Evolutionary conservation across 345 rosid species (phyloP), one percentile per base, ranked within the genome.

Genomic region (Hibiscus syriacus): DNA sequence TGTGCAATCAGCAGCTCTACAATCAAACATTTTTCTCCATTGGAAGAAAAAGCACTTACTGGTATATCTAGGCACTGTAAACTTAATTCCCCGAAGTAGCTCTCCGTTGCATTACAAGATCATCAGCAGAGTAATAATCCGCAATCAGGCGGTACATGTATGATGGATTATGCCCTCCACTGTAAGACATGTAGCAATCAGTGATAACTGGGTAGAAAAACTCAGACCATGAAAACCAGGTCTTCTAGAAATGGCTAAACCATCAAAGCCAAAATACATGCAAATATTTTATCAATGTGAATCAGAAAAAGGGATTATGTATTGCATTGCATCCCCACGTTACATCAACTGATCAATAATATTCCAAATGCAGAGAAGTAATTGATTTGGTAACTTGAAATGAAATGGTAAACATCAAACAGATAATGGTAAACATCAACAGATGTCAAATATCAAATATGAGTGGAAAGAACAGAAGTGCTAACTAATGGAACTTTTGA

Each of bases 81-180:
- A 60, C 49, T 77, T 76, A 80, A 67, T 73, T 78, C 56, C 72
- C 76, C 1, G 79, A 32, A 58, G 80, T 67, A 57, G 81, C 57
- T 73, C 80, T 84, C 70, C 78, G 61, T 75, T 82, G 87, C 72
- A 92, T 72, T 69, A 92, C 97, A 83, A 95, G 78, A 79, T 95
- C 98, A 82, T 87, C 98, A 53, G 97, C 96, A 30, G 98, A 92
- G 81, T 95, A 95, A 84, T 92, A 90, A 75, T 95, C 99, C 2
- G 97, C 96, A 43, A 91, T 90, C 36, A 95, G 96, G 46, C 98
- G 87, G 73, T 92, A 95, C 96, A 95, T 86, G 81, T 92, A 92
- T 14, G 97, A 95, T 56, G 99, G 92, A 76, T 91, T 90, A 80
- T 95, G 99, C 69, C 98, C 99, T 76, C 98, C 99, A 14, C 99